Conservation (phyloP, 2,329 filamentous ascomycete species). For the Pseudogymnoascus sp. region DNA sequence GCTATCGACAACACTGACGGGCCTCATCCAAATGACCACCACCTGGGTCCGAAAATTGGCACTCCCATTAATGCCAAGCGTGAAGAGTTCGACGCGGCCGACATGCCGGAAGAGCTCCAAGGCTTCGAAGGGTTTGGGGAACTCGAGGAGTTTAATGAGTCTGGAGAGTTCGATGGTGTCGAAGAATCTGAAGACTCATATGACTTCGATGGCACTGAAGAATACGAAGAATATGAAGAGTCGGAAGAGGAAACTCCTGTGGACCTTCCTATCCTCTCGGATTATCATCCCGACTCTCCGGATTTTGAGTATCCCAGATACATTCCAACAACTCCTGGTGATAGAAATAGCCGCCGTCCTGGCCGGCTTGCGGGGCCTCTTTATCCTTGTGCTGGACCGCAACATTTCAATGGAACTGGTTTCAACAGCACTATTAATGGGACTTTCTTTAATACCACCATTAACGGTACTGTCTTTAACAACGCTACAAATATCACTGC, state of each 20-base stretch:
- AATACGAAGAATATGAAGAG: neutral
- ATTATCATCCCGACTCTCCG: neutral
- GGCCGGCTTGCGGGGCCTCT: neutral
- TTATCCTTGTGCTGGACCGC: neutral
- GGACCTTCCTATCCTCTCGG: neutral
- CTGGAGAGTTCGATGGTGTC: neutral
- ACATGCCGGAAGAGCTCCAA: neutral
- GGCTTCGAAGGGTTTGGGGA: neutral
- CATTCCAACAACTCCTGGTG: neutral
- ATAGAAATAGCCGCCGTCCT: neutral
- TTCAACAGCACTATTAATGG: neutral
- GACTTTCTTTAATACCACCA: neutral
- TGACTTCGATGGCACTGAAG: neutral
- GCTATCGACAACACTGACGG: neutral
- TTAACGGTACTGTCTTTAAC: neutral
- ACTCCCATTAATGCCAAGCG: neutral
- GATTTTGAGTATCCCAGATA: neutral
- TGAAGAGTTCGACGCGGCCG: neutral
- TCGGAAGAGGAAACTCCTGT: neutral
- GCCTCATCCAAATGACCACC: neutral
- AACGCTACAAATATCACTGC: neutral
- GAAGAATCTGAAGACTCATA: neutral
- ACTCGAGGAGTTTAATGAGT: neutral
- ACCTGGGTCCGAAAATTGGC: neutral
- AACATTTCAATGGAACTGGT: neutral